Base-by-base conservation (phyloP, 768 basidiomycete species). In the Suillus fuscotomentosus region DNA sequence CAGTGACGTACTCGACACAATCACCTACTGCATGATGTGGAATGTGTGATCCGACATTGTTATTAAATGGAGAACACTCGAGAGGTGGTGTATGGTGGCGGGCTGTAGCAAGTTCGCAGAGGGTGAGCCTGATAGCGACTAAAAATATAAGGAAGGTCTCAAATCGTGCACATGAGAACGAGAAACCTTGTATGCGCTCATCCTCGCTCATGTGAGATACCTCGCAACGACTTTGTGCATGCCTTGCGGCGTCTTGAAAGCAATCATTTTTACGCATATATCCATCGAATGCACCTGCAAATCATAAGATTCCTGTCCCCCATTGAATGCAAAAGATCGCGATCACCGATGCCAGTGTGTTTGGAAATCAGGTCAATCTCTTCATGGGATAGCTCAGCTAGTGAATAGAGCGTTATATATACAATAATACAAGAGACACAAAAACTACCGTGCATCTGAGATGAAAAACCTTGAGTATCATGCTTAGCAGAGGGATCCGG, bases 71-170 rank as follows among this genome's bases (percentile, higher is more conserved):
- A 42, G 70, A 67, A 50, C 91, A 92, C 77, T 92, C 91, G 68
- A 90, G 76, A 3, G 91, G 91, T 20, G 84, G 75, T 1, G 88
- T 81, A 72, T 89, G 82, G 68, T 88, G 86, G 60, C 83, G 83
- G 22, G 89, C 91, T 2, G 90, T 92, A 22, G 86, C 84, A n/a
- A 92, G 77, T 75, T 92, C 91, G 72, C 91, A 92, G 47, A 92
- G 78, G 2, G 91, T 92, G 86, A 92, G 87, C 6, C 84, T 82
- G 56, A 92, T 90, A 2, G 91, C 88, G 69, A 85, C 91, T 92
- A 61, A 10, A 9, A 8, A 22, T 75, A 48, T 77, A 69, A 59
- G 39, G 39, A 59, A 17, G 6, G 57, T 42, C 17, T 42, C 24
- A 11, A 20, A 31, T 13, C 47, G 14, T 39, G 15, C 24, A 50